Evolutionary conservation across 140 eudicot genomes (phyloP).

Genomic region (Eryngium alpinum): DNA sequence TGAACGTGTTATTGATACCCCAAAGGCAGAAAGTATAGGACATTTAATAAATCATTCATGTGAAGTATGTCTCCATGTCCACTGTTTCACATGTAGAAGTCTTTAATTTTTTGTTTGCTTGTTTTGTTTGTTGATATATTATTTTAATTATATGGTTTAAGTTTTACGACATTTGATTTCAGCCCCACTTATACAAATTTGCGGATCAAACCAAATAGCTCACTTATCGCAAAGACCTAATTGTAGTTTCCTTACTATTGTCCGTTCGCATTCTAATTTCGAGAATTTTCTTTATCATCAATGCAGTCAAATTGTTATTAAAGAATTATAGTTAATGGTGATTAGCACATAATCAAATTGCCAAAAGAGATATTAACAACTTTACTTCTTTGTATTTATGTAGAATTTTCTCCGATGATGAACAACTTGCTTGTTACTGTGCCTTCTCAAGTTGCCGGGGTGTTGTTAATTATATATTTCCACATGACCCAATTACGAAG

Average conservation of each 20-base stretch:
- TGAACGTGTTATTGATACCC: constrained; percentile 94
- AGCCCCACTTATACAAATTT: not conserved
- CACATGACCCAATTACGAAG: constrained; percentile 67
- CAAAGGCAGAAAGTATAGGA: constrained; percentile 98
- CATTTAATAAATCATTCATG: constrained; percentile 96
- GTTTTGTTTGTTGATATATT: not conserved
- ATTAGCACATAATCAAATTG: constrained; percentile 91
- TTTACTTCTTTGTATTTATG: constrained; percentile 11
- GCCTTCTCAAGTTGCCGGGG: constrained; percentile 93
- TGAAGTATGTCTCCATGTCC: constrained; percentile 55
- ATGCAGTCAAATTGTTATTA: constrained; percentile 96
- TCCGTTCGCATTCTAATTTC: not conserved
- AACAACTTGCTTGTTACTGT: constrained; percentile 79
- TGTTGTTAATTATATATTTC: constrained; percentile 79
- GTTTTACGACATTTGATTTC: not conserved
- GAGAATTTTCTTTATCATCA: constrained; percentile 5
- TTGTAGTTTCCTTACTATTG: not conserved
- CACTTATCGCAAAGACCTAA: not conserved
- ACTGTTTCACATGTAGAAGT: constrained; percentile 12
- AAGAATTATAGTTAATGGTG: constrained; percentile 84
- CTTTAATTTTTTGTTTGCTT: not conserved
- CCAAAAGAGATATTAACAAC: constrained; percentile 70
- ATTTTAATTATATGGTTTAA: not conserved
- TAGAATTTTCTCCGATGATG: constrained; percentile 83
- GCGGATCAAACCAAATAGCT: not conserved